Percentiles rank a stretch among this genome's conserved stretches.
phyloP scores from a whole-genome alignment of 305 asterid genomes.

The Fraxinus floribunda region DNA sequence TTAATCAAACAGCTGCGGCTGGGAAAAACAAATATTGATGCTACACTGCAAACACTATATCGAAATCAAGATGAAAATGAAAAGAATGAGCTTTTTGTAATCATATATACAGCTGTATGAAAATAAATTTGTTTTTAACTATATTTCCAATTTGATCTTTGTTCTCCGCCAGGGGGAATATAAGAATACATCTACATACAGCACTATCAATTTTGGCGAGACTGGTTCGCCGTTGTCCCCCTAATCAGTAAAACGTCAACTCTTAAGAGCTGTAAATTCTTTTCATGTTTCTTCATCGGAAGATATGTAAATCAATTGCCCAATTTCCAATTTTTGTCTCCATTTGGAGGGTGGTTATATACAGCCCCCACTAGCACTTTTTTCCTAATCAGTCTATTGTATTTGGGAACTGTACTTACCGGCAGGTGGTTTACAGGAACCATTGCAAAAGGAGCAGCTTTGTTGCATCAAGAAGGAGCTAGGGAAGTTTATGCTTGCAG shows the following conservation, averaged over 20 bases:
- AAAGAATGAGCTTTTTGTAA: not conserved
- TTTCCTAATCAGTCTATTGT: constrained; percentile 16
- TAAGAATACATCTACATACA: not conserved
- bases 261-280: not conserved
- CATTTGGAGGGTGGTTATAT: not conserved
- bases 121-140: not conserved
- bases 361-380: not conserved
- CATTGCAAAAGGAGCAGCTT: constrained; percentile 86
- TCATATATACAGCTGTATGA: not conserved
- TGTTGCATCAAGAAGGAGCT: constrained; percentile 91
- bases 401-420: constrained; percentile 15
- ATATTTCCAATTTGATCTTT: not conserved
- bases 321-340: not conserved
- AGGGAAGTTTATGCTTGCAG: constrained; percentile 95
- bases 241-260: not conserved
- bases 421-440: constrained; percentile 54
- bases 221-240: not conserved
- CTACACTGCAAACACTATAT: not conserved
- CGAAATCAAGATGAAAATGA: not conserved
- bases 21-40: not conserved
- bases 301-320: constrained; percentile 6
- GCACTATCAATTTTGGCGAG: not conserved
- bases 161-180: not conserved
- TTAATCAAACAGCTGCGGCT: not conserved
- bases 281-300: not conserved